Base-by-base conservation (phyloP, 75 land plant species). In the Sequoia sempervirens region DNA sequence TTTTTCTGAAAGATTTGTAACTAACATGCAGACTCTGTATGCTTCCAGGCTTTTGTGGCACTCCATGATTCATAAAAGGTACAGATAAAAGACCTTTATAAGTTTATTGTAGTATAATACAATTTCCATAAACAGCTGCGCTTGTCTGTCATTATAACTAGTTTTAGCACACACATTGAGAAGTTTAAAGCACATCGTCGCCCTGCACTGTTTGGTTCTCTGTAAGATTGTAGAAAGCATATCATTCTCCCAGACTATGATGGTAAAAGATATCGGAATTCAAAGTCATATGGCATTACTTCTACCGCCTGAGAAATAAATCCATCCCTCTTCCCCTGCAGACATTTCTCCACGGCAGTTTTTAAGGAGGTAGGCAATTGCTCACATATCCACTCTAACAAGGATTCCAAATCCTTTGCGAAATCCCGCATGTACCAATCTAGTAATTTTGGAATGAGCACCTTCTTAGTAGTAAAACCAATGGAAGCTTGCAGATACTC, bases 361-460 rank as follows among this genome's bases (percentile, higher is more conserved):
- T 92, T 89, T 74, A 91, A 80, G n/a, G 87, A 89, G 84, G 74
- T 72, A 1, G 99, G 95, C 3, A 97, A 90, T 85, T 94, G 95
- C 20, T 90, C 85, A 82, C 90, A 89, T n/a, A 94, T 61, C 99
- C 99, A 97, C 82, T 96, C 95, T 45, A 97, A 41, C 84, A 96
- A 84, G 34, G 98, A 94, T 37, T 94, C 93, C 72, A 86, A 56
- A 84, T 96, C 96, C 91, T 97, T 95, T 36, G 98, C 98, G 87
- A 97, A 97, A 82, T 96, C 98, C 47, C 90, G 88, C n/a, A 93
- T 85, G 82, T 96, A 95, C 98, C 99, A 96, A 81, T 96, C 92
- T 81, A 97, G 73, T 0, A 97, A 82, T 85, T 97, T 97, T 20
- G 99, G 99, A 15, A 97, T 93, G 0, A 92, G 85, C 15, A 96